Evolutionary conservation across 108 stramenopile species (phyloP).

Genomic region (Chaetoceros tenuissimus): DNA sequence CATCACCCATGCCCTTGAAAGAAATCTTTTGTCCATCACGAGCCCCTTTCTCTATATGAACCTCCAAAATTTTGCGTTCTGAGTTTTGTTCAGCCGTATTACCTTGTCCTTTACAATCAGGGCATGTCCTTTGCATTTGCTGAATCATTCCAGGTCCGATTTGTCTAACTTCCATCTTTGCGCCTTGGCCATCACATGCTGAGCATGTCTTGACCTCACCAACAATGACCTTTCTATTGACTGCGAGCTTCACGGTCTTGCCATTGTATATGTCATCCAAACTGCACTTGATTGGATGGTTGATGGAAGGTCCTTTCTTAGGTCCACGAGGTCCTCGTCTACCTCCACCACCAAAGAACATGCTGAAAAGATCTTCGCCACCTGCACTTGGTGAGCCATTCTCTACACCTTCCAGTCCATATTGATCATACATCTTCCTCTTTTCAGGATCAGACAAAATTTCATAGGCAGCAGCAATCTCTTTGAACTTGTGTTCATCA

Average conservation of each 20-base stretch:
- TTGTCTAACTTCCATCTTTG: constrained; percentile 76
- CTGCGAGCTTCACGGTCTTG: constrained; percentile 87
- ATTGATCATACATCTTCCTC: constrained; percentile 82
- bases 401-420: constrained; percentile 85
- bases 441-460: constrained; percentile 84
- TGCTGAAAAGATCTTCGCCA: constrained; percentile 91
- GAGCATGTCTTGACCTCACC: constrained; percentile 60
- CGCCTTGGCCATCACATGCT: constrained; percentile 81
- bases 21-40: constrained; percentile 87
- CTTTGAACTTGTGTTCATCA: constrained; percentile 82
- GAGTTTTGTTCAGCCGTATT: constrained; percentile 50
- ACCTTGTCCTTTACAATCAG: constrained; percentile 70
- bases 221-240: constrained; percentile 85
- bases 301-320: constrained; percentile 87
- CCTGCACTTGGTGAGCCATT: constrained; percentile 57
- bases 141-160: constrained; percentile 90
- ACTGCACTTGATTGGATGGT: constrained; percentile 86
- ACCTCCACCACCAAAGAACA: constrained; percentile 91
- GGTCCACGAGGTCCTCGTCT: constrained; percentile 53
- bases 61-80: constrained; percentile 82
- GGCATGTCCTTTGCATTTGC: constrained; percentile 77
- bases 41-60: constrained; percentile 93
- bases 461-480: constrained; percentile 82
- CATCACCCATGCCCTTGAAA: constrained; percentile 89
- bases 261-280: constrained; percentile 96